Base-by-base conservation (phyloP, 768 basidiomycete genomes). In the Tephrocybe rancida region DNA sequence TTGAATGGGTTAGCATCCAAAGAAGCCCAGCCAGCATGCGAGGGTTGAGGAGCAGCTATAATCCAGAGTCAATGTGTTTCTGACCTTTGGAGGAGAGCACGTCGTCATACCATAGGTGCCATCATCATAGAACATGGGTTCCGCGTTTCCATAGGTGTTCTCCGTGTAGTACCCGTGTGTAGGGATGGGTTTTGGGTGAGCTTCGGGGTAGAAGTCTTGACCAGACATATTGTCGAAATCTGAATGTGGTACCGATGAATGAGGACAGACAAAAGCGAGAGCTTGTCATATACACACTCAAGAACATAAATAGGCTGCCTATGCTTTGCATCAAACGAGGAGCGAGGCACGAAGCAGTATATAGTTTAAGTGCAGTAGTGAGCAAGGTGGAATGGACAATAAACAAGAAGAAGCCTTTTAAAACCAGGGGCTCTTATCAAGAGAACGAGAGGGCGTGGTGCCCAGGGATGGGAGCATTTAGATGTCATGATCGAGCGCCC, bases 401-500 rank as follows among this genome's bases (percentile, higher is more conserved):
- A 48, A 47, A 42, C 43, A 47, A 44, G 52, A 56, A 30, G 45
- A n/a, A 44, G 32, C 48, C 48, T 35, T 19, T 27, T 42, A 49
- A 51, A 55, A 48, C 47, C 57, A 54, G 57, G 60, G 60, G 49
- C 49, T 48, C 47, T 73, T 73, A 73, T 71, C 69, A 66, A 61
- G 65, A 52, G 52, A 58, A 61, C 53, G 52, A 46, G 55, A 61
- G 47, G 35, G 43, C 55, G 50, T 52, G 48, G 54, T 54, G 67
- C 66, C 67, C 68, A 70, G 63, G 68, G 64, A 58, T 61, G 61
- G 39, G 35, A 37, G 37, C 51, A 54, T 59, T 58, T 57, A 64
- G 62, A 63, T 65, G 49, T 60, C 48, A 54, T 59, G 67, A 70
- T 70, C 69, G 69, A 66, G 68, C 64, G 66, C 65, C 63, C 54